phyloP scores from a whole-genome alignment of 306 rosid species.

The Gynostemma pentaphyllum region DNA sequence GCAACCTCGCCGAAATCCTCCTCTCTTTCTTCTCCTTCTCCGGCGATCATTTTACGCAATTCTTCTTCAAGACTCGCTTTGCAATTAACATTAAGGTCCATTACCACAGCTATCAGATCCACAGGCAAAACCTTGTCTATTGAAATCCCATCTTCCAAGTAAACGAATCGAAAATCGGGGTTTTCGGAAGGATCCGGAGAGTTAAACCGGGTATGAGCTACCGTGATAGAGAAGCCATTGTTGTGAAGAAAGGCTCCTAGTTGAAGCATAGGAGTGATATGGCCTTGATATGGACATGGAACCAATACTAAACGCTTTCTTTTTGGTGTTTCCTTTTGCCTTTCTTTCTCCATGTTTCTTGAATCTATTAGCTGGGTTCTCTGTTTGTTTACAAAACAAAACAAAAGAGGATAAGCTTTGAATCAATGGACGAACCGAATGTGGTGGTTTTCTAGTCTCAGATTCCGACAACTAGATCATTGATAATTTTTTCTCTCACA shows the following conservation, averaged over 20 bases:
- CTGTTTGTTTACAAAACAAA: no score
- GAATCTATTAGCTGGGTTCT: no score
- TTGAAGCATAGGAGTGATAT: slow-evolving; percentile 22
- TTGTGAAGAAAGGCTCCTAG: slow-evolving; percentile 13
- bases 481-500: no score
- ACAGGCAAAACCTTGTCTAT: not conserved
- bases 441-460: no score
- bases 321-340: not conserved
- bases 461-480: no score
- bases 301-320: slow-evolving; percentile 2
- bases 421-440: no score
- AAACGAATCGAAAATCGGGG: slow-evolving; percentile 9
- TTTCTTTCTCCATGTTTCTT: not conserved
- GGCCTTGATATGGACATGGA: slow-evolving; percentile 22
- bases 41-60: slow-evolving; percentile 12
- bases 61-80: slow-evolving; percentile 11
- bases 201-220: slow-evolving; percentile 18
- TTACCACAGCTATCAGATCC: not conserved
- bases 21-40: slow-evolving; percentile 1
- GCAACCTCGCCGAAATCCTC: slow-evolving; percentile 3
- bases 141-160: not conserved
- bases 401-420: no score
- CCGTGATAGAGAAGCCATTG: slow-evolving; percentile 22
- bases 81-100: slow-evolving; percentile 15
- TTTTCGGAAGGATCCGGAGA: slow-evolving; percentile 11